Conservation (phyloP, 1,139 yeast species). For the Candida sp. region DNA sequence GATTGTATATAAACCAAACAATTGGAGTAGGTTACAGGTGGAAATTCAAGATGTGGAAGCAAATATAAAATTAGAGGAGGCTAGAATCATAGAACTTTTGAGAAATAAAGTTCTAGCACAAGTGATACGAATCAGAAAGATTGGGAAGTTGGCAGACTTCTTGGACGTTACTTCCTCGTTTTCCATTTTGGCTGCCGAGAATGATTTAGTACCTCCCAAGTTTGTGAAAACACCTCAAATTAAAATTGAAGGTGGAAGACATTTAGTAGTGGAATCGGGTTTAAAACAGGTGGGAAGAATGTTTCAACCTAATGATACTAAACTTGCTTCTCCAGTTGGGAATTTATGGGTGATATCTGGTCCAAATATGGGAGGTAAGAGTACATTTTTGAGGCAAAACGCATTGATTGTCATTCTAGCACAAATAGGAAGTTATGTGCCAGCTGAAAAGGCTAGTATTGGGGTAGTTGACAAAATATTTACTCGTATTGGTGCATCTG, state of each 20-base stretch:
- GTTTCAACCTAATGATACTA: slow-evolving; percentile 62
- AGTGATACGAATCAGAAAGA: slow-evolving; percentile 39
- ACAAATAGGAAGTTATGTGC: slow-evolving; percentile 88
- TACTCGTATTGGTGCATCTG: slow-evolving; percentile 90
- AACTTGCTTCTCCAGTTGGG: slow-evolving; percentile 23
- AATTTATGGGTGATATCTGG: slow-evolving; percentile 79
- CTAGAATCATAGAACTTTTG: slow-evolving; percentile 38
- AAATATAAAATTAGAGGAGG: slow-evolving; percentile 39
- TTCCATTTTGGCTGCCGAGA: slow-evolving; percentile 65
- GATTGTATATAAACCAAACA: slow-evolving; percentile 25
- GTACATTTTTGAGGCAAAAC: slow-evolving; percentile 84
- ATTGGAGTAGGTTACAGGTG: slow-evolving; percentile 31
- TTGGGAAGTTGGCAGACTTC: slow-evolving; percentile 53
- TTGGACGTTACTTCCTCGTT: slow-evolving; percentile 76
- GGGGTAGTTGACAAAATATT: slow-evolving; percentile 86
- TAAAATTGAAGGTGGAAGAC: slow-evolving; percentile 65
- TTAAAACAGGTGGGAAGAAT: slow-evolving; percentile 44
- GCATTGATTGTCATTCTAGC: slow-evolving; percentile 84
- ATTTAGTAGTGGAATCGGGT: slow-evolving; percentile 85
- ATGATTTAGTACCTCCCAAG: slow-evolving; percentile 62
- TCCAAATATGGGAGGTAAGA: slow-evolving; percentile 98
- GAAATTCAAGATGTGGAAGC: slow-evolving; percentile 21
- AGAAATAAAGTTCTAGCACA: slow-evolving; percentile 33
- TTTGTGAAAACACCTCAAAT: slow-evolving; percentile 46
- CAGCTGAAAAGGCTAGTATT: slow-evolving; percentile 67